Conservation (phyloP, 2,329 filamentous ascomycete species). For the Colletotrichum sp. region DNA sequence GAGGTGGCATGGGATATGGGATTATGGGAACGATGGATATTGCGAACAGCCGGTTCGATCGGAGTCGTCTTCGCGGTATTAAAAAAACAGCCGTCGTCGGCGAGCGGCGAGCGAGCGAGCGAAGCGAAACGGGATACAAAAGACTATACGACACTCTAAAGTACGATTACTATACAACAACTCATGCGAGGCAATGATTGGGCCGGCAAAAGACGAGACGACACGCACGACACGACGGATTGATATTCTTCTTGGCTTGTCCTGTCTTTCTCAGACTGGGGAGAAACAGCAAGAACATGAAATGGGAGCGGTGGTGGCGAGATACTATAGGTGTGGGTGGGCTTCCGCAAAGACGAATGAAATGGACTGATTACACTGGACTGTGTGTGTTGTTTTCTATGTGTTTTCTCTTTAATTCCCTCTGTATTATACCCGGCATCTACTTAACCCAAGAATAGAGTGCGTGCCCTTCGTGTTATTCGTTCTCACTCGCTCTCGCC, state of each 20-base stretch:
- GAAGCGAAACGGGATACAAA: neutral
- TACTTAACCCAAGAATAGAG: conserved; percentile 16
- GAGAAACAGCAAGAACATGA: neutral
- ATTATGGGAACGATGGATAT: neutral
- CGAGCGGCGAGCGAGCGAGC: neutral
- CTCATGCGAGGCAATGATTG: neutral
- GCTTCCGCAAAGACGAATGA: neutral
- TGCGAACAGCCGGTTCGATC: neutral
- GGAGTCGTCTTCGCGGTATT: neutral
- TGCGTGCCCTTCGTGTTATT: neutral
- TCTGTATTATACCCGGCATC: conserved; percentile 18
- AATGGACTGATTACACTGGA: neutral
- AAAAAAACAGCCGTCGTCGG: neutral
- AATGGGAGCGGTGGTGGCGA: neutral
- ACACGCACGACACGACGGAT: conserved; percentile 1
- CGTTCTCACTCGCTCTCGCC: neutral
- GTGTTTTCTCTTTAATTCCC: neutral
- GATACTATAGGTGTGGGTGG: neutral
- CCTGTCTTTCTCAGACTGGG: neutral
- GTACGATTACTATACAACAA: neutral
- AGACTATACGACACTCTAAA: neutral
- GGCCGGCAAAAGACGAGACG: neutral
- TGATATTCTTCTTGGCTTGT: neutral
- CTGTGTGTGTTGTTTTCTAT: neutral
- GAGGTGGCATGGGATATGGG: neutral